These are phyloP conservation scores for Chionographis japonica DNA, from an alignment of 106 monocot genomes.

Conservation along the genomic window DNA sequence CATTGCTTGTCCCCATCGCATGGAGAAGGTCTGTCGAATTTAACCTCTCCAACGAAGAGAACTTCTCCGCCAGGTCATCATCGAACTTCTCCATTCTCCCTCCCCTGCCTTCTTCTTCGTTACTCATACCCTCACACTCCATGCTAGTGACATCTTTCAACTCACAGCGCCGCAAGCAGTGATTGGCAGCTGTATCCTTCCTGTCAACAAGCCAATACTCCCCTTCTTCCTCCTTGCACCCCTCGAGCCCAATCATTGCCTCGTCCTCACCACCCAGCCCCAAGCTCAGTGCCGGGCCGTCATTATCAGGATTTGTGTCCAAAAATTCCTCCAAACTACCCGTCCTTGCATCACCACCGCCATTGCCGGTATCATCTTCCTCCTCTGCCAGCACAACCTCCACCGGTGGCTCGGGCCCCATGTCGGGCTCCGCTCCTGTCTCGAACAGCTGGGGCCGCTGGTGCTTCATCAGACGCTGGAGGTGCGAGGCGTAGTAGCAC, in stretches of 20 bases:
- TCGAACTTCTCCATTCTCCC: slow-evolving; percentile 25
- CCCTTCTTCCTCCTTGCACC: slow-evolving; percentile 3
- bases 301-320: neutral
- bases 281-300: slow-evolving; percentile 8
- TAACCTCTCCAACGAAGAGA: slow-evolving; percentile 42
- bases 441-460: slow-evolving; percentile 24
- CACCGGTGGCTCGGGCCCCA: neutral
- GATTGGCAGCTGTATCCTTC: slow-evolving; percentile 7
- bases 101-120: slow-evolving; percentile 17
- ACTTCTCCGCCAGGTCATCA: slow-evolving; percentile 38
- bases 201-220: slow-evolving; percentile 4
- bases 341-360: neutral
- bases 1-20: slow-evolving; percentile 34
- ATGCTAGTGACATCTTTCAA: slow-evolving; percentile 2
- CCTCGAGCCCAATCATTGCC: slow-evolving; percentile 1
- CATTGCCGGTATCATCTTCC: slow-evolving; percentile 6
- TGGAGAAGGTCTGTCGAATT: slow-evolving; percentile 66
- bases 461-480: slow-evolving; percentile 40
- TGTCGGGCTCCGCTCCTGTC: neutral
- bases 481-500: slow-evolving; percentile 39
- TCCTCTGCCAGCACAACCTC: slow-evolving; percentile 9
- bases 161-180: slow-evolving; percentile 22
- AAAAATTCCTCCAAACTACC: slow-evolving; percentile 6
- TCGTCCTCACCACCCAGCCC: slow-evolving; percentile 2
- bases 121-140: slow-evolving; percentile 10